Conservation (phyloP, 345 rosid species). For the Lepidium aucheri region DNA sequence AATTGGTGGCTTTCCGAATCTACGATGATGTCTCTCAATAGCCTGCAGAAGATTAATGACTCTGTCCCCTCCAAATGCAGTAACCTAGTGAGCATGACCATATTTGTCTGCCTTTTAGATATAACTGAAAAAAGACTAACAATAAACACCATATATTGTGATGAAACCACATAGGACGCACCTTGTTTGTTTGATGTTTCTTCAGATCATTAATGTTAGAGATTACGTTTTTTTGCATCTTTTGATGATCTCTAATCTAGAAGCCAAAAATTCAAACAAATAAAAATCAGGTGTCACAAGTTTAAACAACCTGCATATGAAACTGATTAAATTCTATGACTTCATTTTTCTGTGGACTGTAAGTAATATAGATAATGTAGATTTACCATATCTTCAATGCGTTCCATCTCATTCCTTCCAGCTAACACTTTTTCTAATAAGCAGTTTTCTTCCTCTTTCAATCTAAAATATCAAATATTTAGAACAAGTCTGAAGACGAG, state of each 20-base stretch:
- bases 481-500: neutral
- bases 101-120: neutral
- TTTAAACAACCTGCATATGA: constrained; percentile 1
- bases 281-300: neutral
- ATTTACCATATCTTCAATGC: constrained; percentile 55
- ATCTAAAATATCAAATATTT: constrained; percentile 36
- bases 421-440: constrained; percentile 35
- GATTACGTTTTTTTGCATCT: constrained; percentile 27
- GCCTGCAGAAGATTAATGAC: constrained; percentile 64
- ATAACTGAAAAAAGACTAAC: neutral
- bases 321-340: neutral
- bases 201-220: constrained; percentile 43
- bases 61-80: constrained; percentile 91
- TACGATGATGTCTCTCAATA: constrained; percentile 58
- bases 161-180: constrained; percentile 24
- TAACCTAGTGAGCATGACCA: constrained; percentile 47
- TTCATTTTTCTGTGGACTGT: neutral
- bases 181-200: constrained; percentile 70
- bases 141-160: neutral
- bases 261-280: constrained; percentile 13
- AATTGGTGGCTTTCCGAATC: constrained; percentile 69
- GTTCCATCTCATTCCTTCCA: constrained; percentile 39
- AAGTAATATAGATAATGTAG: neutral
- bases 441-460: constrained; percentile 57
- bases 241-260: constrained; percentile 51